Evolutionary conservation across 1,284 basidiomycete genomes (phyloP).

Genomic region (Neolentinus lepideus): DNA sequence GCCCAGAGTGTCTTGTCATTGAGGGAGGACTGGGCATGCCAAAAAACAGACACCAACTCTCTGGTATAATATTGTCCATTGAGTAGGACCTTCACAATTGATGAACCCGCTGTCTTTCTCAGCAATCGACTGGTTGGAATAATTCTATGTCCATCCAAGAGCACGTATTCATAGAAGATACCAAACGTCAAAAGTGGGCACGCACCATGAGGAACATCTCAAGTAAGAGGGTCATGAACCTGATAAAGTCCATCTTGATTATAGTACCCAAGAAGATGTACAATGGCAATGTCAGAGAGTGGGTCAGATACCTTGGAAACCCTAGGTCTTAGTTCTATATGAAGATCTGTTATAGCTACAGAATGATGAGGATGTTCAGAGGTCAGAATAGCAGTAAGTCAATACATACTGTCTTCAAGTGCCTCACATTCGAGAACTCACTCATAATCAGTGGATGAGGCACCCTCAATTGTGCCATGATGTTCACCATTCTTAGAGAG

Average conservation of each 20-base stretch:
- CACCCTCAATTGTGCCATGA: neutral
- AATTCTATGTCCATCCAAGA: neutral
- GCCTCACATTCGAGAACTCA: neutral
- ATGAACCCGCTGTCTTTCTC: neutral
- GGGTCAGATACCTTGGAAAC: neutral
- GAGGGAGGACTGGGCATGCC: neutral
- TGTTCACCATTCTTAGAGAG: neutral
- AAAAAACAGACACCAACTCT: neutral
- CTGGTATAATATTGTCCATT: neutral
- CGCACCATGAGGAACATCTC: neutral
- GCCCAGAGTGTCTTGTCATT: neutral
- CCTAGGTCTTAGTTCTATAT: neutral
- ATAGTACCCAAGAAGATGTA: neutral
- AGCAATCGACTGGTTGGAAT: neutral
- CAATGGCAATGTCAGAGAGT: neutral
- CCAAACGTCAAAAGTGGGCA: neutral
- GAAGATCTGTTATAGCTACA: neutral
- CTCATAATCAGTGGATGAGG: neutral
- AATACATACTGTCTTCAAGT: neutral
- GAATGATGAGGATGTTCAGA: neutral
- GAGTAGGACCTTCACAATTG: neutral
- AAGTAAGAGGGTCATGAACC: neutral
- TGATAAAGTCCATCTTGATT: neutral
- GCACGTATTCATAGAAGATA: neutral
- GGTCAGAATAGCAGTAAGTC: neutral